These are phyloP conservation scores for Aspergillus viridinutans DNA, from an alignment of 2,329 filamentous ascomycete species.

Conservation along the genomic window DNA sequence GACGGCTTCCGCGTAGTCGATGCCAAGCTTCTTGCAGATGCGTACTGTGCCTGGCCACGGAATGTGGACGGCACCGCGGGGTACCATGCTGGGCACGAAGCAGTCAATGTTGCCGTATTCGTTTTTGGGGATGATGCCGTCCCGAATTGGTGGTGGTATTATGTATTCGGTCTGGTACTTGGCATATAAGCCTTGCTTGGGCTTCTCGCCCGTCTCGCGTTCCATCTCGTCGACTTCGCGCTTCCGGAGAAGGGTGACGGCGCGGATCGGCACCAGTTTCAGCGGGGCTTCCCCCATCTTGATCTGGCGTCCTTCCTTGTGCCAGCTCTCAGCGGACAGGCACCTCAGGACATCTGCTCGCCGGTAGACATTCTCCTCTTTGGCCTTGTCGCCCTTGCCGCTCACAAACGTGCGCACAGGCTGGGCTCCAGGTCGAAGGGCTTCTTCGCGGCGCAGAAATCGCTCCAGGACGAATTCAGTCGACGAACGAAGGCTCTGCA, in stretches of 20 bases:
- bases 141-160: slow-evolving; percentile 76
- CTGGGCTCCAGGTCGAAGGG: slow-evolving; percentile 63
- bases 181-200: slow-evolving; percentile 80
- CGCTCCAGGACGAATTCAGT: slow-evolving; percentile 79
- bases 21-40: slow-evolving; percentile 75
- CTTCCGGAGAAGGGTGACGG: slow-evolving; percentile 80
- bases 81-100: slow-evolving; percentile 91
- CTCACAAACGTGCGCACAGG: slow-evolving; percentile 71
- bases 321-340: slow-evolving; percentile 93
- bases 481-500: slow-evolving; percentile 85
- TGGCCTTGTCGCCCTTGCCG: slow-evolving; percentile 67
- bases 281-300: slow-evolving; percentile 66
- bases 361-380: slow-evolving; percentile 74
- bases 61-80: slow-evolving; percentile 76
- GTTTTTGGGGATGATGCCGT: slow-evolving; percentile 90
- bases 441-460: slow-evolving; percentile 89
- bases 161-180: slow-evolving; percentile 91
- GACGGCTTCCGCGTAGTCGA: slow-evolving; percentile 91
- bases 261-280: slow-evolving; percentile 84
- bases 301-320: slow-evolving; percentile 85
- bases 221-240: slow-evolving; percentile 85
- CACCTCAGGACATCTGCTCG: slow-evolving; percentile 77
- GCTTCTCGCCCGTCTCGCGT: slow-evolving; percentile 73
- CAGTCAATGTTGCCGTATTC: slow-evolving; percentile 95
- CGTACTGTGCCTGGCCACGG: slow-evolving; percentile 71